A percentile compares a stretch with the other conserved stretches of the same genome.
Conservation (phyloP, 129 eudicot species). For the Chrysanthemum lavandulifolium region DNA sequence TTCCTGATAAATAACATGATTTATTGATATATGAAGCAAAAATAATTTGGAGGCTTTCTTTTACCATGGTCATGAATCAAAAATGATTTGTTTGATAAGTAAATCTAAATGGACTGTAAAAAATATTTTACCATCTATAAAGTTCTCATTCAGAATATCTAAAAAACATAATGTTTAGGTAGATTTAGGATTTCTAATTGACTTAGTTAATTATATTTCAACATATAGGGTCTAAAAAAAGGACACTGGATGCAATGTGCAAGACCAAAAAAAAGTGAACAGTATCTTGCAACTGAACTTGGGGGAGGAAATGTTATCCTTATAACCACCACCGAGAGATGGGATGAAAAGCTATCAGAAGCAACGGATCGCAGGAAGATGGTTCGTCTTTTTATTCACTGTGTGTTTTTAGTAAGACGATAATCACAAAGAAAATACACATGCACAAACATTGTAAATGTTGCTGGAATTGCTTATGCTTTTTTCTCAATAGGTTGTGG, state of each 20-base stretch:
- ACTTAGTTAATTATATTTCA: background rate
- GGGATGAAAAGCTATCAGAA: constrained; percentile 57
- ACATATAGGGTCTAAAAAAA: background rate
- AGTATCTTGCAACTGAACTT: constrained; percentile 24
- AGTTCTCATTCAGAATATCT: too few relatives aligned
- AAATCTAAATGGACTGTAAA: too few relatives aligned
- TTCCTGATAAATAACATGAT: too few relatives aligned
- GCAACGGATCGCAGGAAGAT: constrained; percentile 41
- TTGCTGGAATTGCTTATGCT: too few relatives aligned
- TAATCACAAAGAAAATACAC: background rate
- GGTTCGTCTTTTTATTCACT: constrained; percentile 20
- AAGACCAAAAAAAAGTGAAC: background rate
- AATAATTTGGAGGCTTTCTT: too few relatives aligned
- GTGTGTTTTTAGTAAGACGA: background rate
- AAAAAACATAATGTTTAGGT: too few relatives aligned
- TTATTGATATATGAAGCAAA: too few relatives aligned
- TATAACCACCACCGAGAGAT: constrained; percentile 35
- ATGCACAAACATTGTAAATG: too few relatives aligned
- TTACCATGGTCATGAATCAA: too few relatives aligned
- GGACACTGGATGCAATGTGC: background rate
- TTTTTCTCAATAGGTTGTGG: constrained; percentile 43
- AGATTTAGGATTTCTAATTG: too few relatives aligned
- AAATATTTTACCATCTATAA: too few relatives aligned
- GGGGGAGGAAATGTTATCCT: constrained; percentile 42
- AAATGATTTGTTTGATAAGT: too few relatives aligned